Evolutionary conservation across 441 rosid species (phyloP).

Genomic region (Pelargonium australe): DNA sequence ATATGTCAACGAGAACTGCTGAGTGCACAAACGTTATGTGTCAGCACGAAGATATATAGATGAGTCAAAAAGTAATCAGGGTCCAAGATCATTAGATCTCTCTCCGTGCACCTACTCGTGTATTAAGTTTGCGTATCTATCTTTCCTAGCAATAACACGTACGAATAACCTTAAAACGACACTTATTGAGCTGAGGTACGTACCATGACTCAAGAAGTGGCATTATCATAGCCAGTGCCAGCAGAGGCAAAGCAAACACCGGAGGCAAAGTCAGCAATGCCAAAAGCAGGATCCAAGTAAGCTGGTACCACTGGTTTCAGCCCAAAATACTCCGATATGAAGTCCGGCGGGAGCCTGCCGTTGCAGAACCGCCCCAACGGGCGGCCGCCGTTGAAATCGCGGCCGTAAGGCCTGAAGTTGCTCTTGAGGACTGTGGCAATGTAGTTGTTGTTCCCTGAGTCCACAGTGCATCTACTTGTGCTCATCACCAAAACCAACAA

Average conservation of each 20-base stretch:
- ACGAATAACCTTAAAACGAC: no score
- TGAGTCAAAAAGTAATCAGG: no score
- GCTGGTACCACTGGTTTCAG: constrained; percentile 54
- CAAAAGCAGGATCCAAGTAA: constrained; percentile 54
- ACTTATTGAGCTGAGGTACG: constrained; percentile 15
- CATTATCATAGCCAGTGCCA: constrained; percentile 68
- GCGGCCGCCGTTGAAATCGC: constrained; percentile 52
- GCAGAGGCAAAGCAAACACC: constrained; percentile 78
- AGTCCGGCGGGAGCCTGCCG: constrained; percentile 61
- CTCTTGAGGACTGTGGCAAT: constrained; percentile 52
- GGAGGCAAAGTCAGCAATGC: constrained; percentile 51
- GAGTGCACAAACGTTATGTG: background rate
- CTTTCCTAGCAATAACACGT: no score
- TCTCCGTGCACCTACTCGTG: no score
- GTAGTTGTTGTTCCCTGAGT: constrained; percentile 56
- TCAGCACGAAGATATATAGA: no score
- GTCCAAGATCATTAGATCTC: no score
- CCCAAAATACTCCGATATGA: constrained; percentile 58
- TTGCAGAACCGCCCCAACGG: constrained; percentile 62
- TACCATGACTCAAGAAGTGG: constrained; percentile 51
- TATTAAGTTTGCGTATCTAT: no score
- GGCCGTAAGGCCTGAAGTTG: constrained; percentile 62
- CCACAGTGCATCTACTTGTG: constrained; percentile 29
- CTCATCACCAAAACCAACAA: constrained; percentile 14
- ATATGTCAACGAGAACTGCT: no score